Conservation (phyloP, 352 stramenopile species). For the Pythium aristosporum region DNA sequence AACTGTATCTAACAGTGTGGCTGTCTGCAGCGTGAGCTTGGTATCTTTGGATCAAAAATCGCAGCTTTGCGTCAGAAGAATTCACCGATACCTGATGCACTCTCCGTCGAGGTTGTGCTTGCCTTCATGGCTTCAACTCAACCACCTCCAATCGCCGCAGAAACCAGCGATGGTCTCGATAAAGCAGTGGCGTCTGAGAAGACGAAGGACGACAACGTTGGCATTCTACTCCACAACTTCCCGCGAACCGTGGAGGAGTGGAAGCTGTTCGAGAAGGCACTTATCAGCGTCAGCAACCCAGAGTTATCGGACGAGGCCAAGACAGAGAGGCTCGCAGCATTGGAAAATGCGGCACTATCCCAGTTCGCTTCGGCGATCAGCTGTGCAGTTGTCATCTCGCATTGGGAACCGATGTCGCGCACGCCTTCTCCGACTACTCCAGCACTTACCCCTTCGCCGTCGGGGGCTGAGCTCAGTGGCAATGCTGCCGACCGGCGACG, state of each 20-base stretch:
- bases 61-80: constrained; percentile 47
- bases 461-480: neutral
- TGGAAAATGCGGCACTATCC: neutral
- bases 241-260: constrained; percentile 50
- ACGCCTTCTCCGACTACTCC: constrained; percentile 1
- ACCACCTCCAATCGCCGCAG: neutral
- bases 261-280: constrained; percentile 47
- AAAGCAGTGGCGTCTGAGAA: neutral
- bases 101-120: constrained; percentile 52
- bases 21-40: constrained; percentile 43
- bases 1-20: neutral
- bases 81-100: constrained; percentile 34
- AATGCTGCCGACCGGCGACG: constrained; percentile 3
- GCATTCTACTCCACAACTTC: constrained; percentile 61
- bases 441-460: constrained; percentile 10
- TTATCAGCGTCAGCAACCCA: neutral
- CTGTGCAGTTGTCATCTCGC: constrained; percentile 3
- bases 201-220: neutral
- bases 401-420: neutral
- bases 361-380: neutral
- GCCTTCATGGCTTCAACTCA: constrained; percentile 11
- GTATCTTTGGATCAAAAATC: constrained; percentile 48
- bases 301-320: constrained; percentile 1
- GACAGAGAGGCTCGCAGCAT: neutral
- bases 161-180: neutral